These are phyloP conservation scores for Paramecium primaurelia DNA, from an alignment of 73 alveolate species.

Conservation along the genomic window DNA sequence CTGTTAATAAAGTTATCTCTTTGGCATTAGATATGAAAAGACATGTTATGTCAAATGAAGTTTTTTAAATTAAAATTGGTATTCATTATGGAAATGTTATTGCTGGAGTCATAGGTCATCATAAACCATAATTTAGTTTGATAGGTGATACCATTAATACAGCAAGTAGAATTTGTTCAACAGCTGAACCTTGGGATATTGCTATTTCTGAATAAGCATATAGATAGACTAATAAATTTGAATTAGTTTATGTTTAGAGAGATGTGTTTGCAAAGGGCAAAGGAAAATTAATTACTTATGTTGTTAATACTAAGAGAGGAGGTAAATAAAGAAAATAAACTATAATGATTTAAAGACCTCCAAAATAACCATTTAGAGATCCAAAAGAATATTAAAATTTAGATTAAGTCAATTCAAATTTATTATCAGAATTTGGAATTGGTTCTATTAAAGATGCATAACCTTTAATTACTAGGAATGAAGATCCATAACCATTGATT, in stretches of 20 bases:
- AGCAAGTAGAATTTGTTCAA: constrained; percentile 40
- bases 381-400: background rate
- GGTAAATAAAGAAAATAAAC: background rate
- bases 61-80: background rate
- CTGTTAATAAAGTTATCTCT: constrained; percentile 1
- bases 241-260: background rate
- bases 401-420: background rate
- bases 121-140: constrained; percentile 13
- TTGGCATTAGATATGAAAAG: constrained; percentile 35
- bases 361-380: background rate
- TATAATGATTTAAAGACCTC: background rate
- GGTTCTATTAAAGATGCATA: background rate
- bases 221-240: background rate
- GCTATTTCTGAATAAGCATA: constrained; percentile 33
- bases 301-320: background rate
- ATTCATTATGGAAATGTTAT: constrained; percentile 40
- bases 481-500: background rate
- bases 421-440: background rate
- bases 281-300: constrained; percentile 59
- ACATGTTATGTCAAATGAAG: background rate
- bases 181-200: background rate
- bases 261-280: constrained; percentile 64
- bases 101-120: constrained; percentile 49
- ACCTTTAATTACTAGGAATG: background rate
- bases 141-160: constrained; percentile 42